Base-by-base conservation (phyloP, 176 grass and related monocot species). In the Pontederia paniculata region DNA sequence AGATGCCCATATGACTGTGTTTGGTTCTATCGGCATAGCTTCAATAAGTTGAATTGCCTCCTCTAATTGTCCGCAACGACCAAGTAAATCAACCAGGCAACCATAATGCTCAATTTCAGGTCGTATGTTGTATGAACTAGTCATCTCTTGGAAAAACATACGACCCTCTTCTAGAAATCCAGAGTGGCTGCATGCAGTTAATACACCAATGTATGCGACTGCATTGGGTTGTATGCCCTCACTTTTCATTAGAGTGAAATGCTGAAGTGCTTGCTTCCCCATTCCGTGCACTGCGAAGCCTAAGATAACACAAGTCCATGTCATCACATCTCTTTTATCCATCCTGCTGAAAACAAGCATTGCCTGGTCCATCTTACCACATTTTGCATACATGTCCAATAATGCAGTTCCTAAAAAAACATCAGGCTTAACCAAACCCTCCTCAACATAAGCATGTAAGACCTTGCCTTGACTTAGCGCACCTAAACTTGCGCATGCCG, bases 311-410 rank as follows among this genome's bases (percentile, higher is more conserved):
- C 66, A 72, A 48, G 55, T 82, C 84, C 89, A 84, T 60, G 84
- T 76, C 55, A 28, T 68, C 19, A 76, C 46, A 65, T 95, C 89
- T 66, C 44, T 78, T 23, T 72, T 47, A 9, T 17, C 43, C 77
- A 82, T 88, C 41, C 50, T 64, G 16, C 45, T 47, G 60, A 89
- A 89, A 55, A 72, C 66, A 72, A 52, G 3, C 31, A 52, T 75
- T 41, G 80, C 80, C 50, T 84, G 77, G 42, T 74, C 57, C 22
- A 75, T 70, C 67, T 78, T 80, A 57, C 85, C 80, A 64, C 85
- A 89, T 74, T 89, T 89, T 70, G 83, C 74, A 56, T 84, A 81
- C 85, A 89, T 89, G 66, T 89, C 80, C 73, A 88, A 8, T n/a
- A 88, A 68, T 77, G 80, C 62, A 31, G 85, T 84, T 12, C 66